phyloP scores from a whole-genome alignment of 306 rosid species.

The Benincasa hispida region DNA sequence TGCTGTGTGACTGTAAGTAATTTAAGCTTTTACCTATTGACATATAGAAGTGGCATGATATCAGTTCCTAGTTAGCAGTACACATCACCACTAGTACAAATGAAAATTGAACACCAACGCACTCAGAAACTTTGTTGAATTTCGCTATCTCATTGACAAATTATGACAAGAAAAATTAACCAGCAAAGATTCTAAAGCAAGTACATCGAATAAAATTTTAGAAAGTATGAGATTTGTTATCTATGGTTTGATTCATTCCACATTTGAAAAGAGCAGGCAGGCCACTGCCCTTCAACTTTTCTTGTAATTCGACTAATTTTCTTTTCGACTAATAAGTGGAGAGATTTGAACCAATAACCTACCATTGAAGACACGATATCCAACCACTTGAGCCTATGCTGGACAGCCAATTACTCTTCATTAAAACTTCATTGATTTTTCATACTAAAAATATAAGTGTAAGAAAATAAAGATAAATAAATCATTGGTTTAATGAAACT shows the following conservation, averaged over 20 bases:
- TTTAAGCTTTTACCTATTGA: not conserved
- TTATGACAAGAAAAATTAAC: not conserved
- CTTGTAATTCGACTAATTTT: too few species aligned
- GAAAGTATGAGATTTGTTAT: not conserved
- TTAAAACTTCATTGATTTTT: too few species aligned
- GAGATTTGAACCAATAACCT: not conserved
- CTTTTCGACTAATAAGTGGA: too few species aligned
- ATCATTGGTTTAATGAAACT: not conserved
- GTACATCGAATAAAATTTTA: constrained; percentile 26
- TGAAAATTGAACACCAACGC: not conserved
- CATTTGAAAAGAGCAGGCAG: not conserved
- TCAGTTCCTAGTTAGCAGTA: not conserved
- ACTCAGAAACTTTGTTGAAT: not conserved
- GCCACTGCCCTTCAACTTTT: not conserved
- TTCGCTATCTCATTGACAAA: constrained; percentile 6
- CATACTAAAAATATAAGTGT: not conserved
- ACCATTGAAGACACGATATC: not conserved
- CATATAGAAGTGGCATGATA: not conserved
- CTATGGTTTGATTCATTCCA: constrained; percentile 2
- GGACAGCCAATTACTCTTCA: not conserved
- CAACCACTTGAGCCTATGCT: not conserved
- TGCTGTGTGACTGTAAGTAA: not conserved
- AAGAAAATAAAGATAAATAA: not conserved
- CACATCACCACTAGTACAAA: not conserved
- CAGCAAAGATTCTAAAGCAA: constrained; percentile 15